phyloP scores from a whole-genome alignment of 331 rosid species.

The Quercus phellos region DNA sequence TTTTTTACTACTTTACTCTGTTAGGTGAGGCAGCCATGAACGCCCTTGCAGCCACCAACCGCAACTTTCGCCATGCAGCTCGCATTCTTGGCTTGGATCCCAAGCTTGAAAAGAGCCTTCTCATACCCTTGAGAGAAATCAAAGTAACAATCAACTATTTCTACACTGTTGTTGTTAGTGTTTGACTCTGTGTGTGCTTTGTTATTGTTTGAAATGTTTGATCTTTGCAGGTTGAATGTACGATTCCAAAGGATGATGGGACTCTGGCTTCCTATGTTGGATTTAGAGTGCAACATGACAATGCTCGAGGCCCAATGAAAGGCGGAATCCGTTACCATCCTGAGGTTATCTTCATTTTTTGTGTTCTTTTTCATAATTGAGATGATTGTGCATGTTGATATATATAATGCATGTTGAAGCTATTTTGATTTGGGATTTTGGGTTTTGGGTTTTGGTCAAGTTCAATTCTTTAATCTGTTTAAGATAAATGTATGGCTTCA shows the following conservation, averaged over 20 bases:
- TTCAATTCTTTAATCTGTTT: neutral
- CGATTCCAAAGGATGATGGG: conserved; percentile 51
- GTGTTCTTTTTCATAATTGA: neutral
- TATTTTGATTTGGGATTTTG: conserved; percentile 11
- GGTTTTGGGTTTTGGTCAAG: conserved; percentile 6
- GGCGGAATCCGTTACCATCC: conserved; percentile 59
- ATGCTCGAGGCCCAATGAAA: conserved; percentile 58
- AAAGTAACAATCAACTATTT: conserved; percentile 17
- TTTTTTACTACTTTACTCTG: neutral
- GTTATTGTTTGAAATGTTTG: neutral
- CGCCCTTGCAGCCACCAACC: conserved; percentile 46
- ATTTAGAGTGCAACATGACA: conserved; percentile 50
- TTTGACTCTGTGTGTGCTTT: neutral
- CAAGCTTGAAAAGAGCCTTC: conserved; percentile 50
- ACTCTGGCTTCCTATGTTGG: conserved; percentile 46
- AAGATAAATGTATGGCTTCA: neutral
- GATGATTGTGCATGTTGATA: neutral
- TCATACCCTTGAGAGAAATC: conserved; percentile 47
- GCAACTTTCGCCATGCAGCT: conserved; percentile 44
- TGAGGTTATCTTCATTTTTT: conserved; percentile 17
- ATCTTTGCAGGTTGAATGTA: conserved; percentile 44
- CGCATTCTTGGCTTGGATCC: conserved; percentile 46
- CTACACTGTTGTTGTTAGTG: neutral
- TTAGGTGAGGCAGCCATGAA: conserved; percentile 28
- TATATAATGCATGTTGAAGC: neutral